Percentiles rank a stretch among this genome's conserved stretches.
phyloP scores from a whole-genome alignment of 495 filamentous ascomycete genomes.

The Trichoderma erinaceum region DNA sequence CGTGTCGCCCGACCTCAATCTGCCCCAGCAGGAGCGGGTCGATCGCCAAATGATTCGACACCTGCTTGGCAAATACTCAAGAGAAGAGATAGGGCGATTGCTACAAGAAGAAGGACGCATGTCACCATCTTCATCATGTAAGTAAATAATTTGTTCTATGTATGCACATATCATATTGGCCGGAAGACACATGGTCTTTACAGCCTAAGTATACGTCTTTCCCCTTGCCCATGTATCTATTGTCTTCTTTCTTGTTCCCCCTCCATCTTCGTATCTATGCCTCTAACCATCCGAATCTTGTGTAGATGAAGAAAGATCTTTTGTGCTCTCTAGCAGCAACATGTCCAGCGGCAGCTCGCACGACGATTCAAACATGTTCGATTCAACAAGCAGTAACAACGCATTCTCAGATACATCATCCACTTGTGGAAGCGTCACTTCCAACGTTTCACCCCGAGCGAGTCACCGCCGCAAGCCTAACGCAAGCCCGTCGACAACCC shows the following conservation, averaged over 20 bases:
- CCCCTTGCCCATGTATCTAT: too few relatives aligned
- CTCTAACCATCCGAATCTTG: background rate
- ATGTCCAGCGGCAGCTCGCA: background rate
- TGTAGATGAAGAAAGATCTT: conserved; percentile 3
- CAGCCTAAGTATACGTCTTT: too few relatives aligned
- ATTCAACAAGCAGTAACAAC: conserved; percentile 10
- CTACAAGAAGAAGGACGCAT: conserved; percentile 12
- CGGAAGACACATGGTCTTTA: too few relatives aligned
- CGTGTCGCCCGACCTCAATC: conserved; percentile 2
- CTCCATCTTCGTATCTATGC: background rate
- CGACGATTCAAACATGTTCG: conserved; percentile 15
- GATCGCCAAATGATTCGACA: conserved; percentile 18
- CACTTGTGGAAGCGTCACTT: conserved; percentile 15
- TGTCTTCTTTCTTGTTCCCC: too few relatives aligned
- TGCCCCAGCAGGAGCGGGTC: conserved; percentile 4
- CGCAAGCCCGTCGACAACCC: conserved; percentile 1
- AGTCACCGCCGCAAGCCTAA: conserved; percentile 9
- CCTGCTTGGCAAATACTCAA: conserved; percentile 13
- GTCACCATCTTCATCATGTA: conserved; percentile 12
- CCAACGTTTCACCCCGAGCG: conserved; percentile 15
- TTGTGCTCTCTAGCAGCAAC: background rate
- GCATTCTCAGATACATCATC: conserved; percentile 17
- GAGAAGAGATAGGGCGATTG: conserved; percentile 11
- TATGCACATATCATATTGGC: too few relatives aligned
- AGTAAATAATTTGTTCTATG: background rate